Conservation (phyloP, 2,329 filamentous ascomycete genomes). For the Calcarisporium arbuscula region DNA sequence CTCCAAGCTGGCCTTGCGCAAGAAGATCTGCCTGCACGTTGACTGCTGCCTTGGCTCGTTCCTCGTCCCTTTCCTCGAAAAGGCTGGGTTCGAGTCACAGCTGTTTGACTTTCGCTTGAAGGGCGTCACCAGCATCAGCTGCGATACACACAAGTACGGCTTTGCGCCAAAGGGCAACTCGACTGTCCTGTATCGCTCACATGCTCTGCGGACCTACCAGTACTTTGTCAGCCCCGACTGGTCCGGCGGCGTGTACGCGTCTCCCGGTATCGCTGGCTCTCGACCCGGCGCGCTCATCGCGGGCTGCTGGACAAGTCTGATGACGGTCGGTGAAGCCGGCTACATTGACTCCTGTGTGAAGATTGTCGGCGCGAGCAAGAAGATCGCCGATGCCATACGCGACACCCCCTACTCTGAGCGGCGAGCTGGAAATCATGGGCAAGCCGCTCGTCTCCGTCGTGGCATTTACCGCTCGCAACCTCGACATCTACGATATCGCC, state of each 20-base stretch:
- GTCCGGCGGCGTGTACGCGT: slow-evolving; percentile 93
- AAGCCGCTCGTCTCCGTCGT: slow-evolving; percentile 85
- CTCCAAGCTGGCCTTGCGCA: slow-evolving; percentile 72
- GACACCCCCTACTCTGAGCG: slow-evolving; percentile 60
- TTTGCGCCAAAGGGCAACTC: slow-evolving; percentile 98
- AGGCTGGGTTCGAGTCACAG: slow-evolving; percentile 84
- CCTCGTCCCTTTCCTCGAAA: slow-evolving; percentile 83
- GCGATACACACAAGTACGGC: slow-evolving; percentile 98
- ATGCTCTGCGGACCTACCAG: slow-evolving; percentile 75
- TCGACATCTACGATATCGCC: slow-evolving; percentile 91
- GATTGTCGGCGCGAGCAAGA: slow-evolving; percentile 83
- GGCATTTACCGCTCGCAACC: slow-evolving; percentile 74
- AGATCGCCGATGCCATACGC: slow-evolving; percentile 68
- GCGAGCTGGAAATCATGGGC: slow-evolving; percentile 75
- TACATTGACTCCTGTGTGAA: slow-evolving; percentile 82
- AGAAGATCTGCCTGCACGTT: slow-evolving; percentile 83
- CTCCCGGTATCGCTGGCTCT: slow-evolving; percentile 84
- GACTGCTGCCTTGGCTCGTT: slow-evolving; percentile 98
- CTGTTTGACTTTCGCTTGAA: slow-evolving; percentile 91
- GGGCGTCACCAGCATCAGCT: slow-evolving; percentile 91
- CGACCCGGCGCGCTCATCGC: slow-evolving; percentile 91
- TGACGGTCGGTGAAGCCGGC: slow-evolving; percentile 79
- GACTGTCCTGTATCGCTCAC: slow-evolving; percentile 81
- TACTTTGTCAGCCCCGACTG: slow-evolving; percentile 96
- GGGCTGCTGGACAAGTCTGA: slow-evolving; percentile 88